Percentiles rank a stretch among this genome's conserved stretches.
phyloP scores from a whole-genome alignment of 78 protist species.

The Mastigamoeba balamuthi region DNA sequence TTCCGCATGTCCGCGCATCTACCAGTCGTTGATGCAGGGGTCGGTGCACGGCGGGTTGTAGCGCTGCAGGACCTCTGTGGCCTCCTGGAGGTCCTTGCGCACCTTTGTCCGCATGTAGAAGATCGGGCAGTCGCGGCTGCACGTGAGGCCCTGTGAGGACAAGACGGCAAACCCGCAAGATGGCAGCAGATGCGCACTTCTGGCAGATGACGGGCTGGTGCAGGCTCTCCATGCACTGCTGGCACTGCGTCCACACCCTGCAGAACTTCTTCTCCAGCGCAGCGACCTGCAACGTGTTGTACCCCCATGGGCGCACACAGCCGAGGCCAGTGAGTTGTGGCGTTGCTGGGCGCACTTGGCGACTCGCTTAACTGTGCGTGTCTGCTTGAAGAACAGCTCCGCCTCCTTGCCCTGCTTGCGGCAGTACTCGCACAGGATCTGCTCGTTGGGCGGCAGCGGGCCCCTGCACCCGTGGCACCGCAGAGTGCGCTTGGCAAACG shows the following conservation, averaged over 20 bases:
- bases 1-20: too few species aligned
- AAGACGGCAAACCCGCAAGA: too few species aligned
- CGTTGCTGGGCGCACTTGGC: too few species aligned
- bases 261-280: slow-evolving; percentile 58
- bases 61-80: slow-evolving; percentile 52
- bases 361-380: too few species aligned
- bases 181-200: not conserved
- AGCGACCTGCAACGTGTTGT: too few species aligned
- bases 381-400: too few species aligned
- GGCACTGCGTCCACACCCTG: slow-evolving; percentile 97
- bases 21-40: too few species aligned
- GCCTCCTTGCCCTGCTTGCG: too few species aligned
- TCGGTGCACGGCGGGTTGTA: too few species aligned
- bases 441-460: not conserved
- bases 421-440: not conserved
- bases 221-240: slow-evolving; percentile 70
- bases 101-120: slow-evolving; percentile 94
- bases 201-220: slow-evolving; percentile 45
- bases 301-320: too few species aligned
- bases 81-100: slow-evolving; percentile 77
- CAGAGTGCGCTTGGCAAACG: slow-evolving; percentile 27
- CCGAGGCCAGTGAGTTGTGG: too few species aligned
- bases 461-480: slow-evolving; percentile 65
- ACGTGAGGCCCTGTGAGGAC: not conserved
- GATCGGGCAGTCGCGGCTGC: slow-evolving; percentile 90